phyloP scores from a whole-genome alignment of 2,329 filamentous ascomycete genomes.

The Aspergillus viridinutans region DNA sequence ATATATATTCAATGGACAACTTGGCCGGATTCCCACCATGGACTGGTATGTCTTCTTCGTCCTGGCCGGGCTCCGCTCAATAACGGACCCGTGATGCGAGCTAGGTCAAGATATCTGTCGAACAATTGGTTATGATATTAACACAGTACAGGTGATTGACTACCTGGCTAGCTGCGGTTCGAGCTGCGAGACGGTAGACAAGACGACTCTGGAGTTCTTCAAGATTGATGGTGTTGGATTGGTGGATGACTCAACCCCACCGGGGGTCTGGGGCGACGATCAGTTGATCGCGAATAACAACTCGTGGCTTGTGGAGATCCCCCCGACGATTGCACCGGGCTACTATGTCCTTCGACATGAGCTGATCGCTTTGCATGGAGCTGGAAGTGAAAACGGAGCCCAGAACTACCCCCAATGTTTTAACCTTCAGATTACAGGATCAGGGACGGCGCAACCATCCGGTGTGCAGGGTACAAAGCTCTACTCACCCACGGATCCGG shows the following conservation, averaged over 20 bases:
- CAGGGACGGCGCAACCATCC: constrained; percentile 40
- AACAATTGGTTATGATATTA: not conserved
- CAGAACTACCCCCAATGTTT: constrained; percentile 54
- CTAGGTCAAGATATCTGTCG: not conserved
- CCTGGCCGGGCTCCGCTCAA: not conserved
- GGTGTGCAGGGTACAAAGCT: constrained; percentile 49
- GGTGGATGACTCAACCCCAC: constrained; percentile 36
- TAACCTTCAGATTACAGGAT: constrained; percentile 55
- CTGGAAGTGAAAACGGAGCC: constrained; percentile 37
- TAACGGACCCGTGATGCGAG: not conserved
- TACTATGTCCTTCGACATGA: constrained; percentile 51
- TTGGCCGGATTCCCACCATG: constrained; percentile 61
- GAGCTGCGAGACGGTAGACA: constrained; percentile 50
- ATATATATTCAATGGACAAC: constrained; percentile 57
- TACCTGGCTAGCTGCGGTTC: constrained; percentile 57
- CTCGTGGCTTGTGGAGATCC: constrained; percentile 44
- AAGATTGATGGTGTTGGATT: constrained; percentile 57
- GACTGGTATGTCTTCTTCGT: constrained; percentile 37
- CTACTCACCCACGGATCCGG: constrained; percentile 54
- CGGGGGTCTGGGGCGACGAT: constrained; percentile 53
- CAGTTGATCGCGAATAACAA: constrained; percentile 47
- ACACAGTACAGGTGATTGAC: constrained; percentile 42
- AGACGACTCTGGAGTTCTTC: constrained; percentile 52
- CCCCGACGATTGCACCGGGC: constrained; percentile 40
- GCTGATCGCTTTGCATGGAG: constrained; percentile 48